Conservation (phyloP, 495 filamentous ascomycete species). For the Apiosordaria backusii region DNA sequence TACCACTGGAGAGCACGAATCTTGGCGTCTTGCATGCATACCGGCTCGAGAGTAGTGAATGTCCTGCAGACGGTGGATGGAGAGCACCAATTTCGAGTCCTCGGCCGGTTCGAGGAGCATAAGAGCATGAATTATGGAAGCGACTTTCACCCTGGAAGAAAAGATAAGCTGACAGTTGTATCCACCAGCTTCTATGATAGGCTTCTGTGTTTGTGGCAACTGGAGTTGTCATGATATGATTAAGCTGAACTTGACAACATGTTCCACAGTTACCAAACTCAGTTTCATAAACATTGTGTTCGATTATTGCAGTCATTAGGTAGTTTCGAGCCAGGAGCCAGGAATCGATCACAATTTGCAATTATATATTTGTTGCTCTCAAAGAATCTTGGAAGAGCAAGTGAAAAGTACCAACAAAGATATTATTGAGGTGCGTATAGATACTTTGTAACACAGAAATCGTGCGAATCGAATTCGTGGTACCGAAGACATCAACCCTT, state of each 20-base stretch:
- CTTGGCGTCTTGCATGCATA: slow-evolving; percentile 92
- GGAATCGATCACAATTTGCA: no score
- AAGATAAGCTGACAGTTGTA: slow-evolving; percentile 48
- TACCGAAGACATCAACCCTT: no score
- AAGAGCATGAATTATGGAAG: slow-evolving; percentile 95
- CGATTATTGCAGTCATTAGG: no score
- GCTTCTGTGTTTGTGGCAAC: slow-evolving; percentile 73
- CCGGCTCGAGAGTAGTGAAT: slow-evolving; percentile 66
- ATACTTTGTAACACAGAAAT: no score
- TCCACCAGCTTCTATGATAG: slow-evolving; percentile 91
- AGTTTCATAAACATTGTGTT: no score
- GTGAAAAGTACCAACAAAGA: no score
- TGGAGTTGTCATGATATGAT: slow-evolving; percentile 21
- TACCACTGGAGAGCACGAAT: slow-evolving; percentile 48
- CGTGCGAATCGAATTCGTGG: no score
- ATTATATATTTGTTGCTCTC: no score
- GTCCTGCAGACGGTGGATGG: slow-evolving; percentile 27
- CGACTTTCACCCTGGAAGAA: slow-evolving; percentile 56
- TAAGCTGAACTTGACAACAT: no score
- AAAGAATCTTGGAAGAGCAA: no score
- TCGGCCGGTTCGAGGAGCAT: slow-evolving; percentile 79
- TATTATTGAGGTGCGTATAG: background rate
- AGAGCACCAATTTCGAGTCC: slow-evolving; percentile 60
- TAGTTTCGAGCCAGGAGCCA: no score
- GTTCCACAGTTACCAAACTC: no score